Evolutionary conservation across 495 filamentous ascomycete species (phyloP), one percentile per base, ranked within the genome.

Genomic region (Jackrogersella multiformis): DNA sequence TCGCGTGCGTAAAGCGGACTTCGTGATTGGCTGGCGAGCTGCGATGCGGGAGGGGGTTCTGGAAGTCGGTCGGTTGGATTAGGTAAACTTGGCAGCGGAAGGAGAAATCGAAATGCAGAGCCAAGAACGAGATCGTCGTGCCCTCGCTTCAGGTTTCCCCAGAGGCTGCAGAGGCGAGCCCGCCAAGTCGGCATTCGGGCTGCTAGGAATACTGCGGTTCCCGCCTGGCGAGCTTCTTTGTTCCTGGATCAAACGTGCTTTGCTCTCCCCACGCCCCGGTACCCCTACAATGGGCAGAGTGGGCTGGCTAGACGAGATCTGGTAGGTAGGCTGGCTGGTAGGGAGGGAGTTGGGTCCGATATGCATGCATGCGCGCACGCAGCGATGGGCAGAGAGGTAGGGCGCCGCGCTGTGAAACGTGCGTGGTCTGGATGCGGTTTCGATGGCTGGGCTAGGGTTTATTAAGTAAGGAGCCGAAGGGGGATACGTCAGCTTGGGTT

Each of bases 381-480:
- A n/a, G n/a, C n/a, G n/a, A n/a, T n/a, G 30, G 2, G 30, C 8
- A 5, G 49, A 9, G 30, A 13, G 18, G 15, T 24, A 30, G n/a
- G 2, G 38, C 34, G 32, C 46, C 18, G 18, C n/a, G 35, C 39
- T 23, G 59, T 68, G 65, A 68, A 68, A 68, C 65, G 53, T 6
- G 65, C 48, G 53, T 49, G 58, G 65, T 68, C 59, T 68, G 59
- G 65, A 23, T 46, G 59, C 45, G 24, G 65, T 68, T 68, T 68
- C 65, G 65, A 13, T 38, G 34, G 23, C 4, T 9, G n/a, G 34
- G n/a, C n/a, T n/a, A n/a, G n/a, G n/a, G n/a, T n/a, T n/a, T n/a
- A n/a, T n/a, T n/a, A n/a, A n/a, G n/a, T n/a, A n/a, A n/a, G n/a
- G n/a, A n/a, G n/a, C n/a, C n/a, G n/a, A n/a, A n/a, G 15, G 52